Base-by-base conservation (phyloP, 225 moss, liverwort and hornwort genomes). In the Sphagnum tenellum region DNA sequence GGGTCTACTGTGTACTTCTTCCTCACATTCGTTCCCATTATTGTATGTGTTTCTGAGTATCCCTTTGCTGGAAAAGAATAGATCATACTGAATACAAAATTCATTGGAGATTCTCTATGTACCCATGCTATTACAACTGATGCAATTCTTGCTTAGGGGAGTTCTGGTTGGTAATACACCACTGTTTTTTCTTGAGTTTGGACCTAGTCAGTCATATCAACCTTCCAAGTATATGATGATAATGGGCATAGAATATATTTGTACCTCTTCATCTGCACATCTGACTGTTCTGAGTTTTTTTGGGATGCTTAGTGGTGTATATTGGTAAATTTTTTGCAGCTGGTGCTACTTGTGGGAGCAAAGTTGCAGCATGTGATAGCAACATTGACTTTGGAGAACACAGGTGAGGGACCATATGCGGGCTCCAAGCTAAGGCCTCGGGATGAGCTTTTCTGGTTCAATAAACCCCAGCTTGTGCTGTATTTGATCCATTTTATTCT, bases 371-470 rank as follows among this genome's bases (percentile, higher is more conserved):
- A 89, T 62, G 81, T 91, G 66, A 85, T 94, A 8, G 86, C 88
- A 3, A 88, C 80, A 3, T 71, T 94, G 44, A 91, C 94, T 4
- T 57, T 86, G 49, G 94, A 94, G 78, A 75, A 78, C 44, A 69
- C 77, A 0, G 73, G 63, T 53, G 46, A 54, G 45, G 66, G 61
- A 3, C 46, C 59, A 8, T 67, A 70, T 46, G 75, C 66, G 50
- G 64, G 58, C 12, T 4, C 53, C 7, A 8, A n/a, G 48, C 47
- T 94, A 61, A 70, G 77, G 67, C 94, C 86, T 5, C 78, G 94
- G 12, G 89, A 94, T 70, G 82, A 89, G 56, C 77, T 94, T 46
- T 94, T 94, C 67, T 94, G 94, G 91, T 86, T 94, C 72, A 77
- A 75, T 13, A 72, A 63, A 2, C 94, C 94, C 2, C 61, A 71